Base-by-base conservation (phyloP, 352 stramenopile species). In the Pilasporangium apinafurcum region DNA sequence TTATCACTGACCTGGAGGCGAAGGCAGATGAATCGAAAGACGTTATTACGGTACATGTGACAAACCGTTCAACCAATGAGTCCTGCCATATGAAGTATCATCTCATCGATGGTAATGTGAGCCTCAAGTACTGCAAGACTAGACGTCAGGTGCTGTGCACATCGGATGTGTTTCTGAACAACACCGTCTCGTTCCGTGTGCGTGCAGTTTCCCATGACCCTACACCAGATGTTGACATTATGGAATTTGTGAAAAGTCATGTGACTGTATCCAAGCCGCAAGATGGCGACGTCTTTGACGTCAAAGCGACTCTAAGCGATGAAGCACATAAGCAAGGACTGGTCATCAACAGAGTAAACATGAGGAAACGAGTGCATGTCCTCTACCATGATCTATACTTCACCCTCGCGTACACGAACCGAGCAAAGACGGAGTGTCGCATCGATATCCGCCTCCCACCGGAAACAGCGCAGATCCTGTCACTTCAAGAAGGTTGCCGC, bases 11-110 rank as follows among this genome's bases (percentile, higher is more conserved):
- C 3, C 51, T 76, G 6, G 51, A 71, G 8, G 35, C 53, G 33
- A 17, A 48, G 50, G 47, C 50, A 54, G 42, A 44, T 55, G 38
- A 36, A 25, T 50, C 31, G 20, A 31, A 27, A 10, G 56, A 21
- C 35, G 48, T 18, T 18, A 17, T 68, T 18, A 52, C 53, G 7
- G 36, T 69, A n/a, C 53, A 69, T 39, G 14, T 76, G 35, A n/a
- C 37, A 42, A 20, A 34, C 30, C 10, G 35, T 36, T 5, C 13
- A 41, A 37, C 35, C 37, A 4, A 37, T 33, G 20, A 22, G 3
- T 53, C 36, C 3, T 69, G 56, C 35, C 46, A 65, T 8, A 21
- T 82, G 16, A 82, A 78, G 46, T 82, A 66, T 26, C 43, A 51
- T 32, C 42, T 67, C n/a, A 44, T 59, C 3, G 41, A 66, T 21